Conservation (phyloP, 345 rosid genomes). For the Viola odorata region DNA sequence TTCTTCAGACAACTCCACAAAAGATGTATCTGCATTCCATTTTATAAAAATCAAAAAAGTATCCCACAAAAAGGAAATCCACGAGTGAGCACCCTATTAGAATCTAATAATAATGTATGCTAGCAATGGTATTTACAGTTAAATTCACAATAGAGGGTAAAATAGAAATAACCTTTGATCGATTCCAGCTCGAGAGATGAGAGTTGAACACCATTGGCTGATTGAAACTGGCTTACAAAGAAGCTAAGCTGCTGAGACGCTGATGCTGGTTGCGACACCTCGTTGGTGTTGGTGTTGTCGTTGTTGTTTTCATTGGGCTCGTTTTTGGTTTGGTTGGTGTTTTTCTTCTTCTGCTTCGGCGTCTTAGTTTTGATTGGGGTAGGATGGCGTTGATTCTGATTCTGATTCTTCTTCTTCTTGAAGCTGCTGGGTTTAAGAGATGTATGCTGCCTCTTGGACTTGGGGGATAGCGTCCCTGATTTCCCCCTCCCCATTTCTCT, state of each 20-base stretch:
- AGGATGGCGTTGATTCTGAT: neutral
- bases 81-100: no score
- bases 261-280: conserved; percentile 13
- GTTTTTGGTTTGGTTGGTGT: neutral
- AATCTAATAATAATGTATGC: no score
- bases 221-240: conserved; percentile 48
- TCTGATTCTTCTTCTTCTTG: neutral
- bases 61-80: no score
- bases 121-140: neutral
- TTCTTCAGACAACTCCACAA: conserved; percentile 43
- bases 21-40: conserved; percentile 42
- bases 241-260: conserved; percentile 46
- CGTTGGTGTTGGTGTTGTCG: neutral
- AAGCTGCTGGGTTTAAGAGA: conserved; percentile 1
- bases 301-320: neutral
- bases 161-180: conserved; percentile 37
- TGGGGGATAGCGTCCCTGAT: neutral
- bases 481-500: conserved; percentile 18
- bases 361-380: neutral
- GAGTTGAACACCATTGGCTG: conserved; percentile 49
- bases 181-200: conserved; percentile 72
- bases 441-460: neutral
- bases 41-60: neutral
- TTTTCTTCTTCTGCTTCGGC: neutral
- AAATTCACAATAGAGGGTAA: neutral